A percentile compares a stretch with the other conserved stretches of the same genome.
phyloP scores from a whole-genome alignment of 352 stramenopile genomes.

The Globisporangium heterothallicum region DNA sequence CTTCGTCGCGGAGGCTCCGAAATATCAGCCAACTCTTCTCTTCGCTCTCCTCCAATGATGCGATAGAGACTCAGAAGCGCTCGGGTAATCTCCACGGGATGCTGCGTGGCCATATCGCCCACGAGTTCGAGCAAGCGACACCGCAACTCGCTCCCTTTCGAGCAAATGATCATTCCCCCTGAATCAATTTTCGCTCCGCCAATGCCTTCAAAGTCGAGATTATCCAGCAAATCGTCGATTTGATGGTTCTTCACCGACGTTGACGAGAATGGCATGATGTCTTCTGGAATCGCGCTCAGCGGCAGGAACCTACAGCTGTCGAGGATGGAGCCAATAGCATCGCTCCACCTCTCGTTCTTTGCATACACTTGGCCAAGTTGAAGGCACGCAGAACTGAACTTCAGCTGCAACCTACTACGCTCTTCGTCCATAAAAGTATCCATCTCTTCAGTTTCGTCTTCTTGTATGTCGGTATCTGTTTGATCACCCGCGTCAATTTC shows the following conservation, averaged over 20 bases:
- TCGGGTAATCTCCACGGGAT: constrained; percentile 13
- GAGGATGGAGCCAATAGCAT: constrained; percentile 33
- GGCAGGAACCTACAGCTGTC: constrained; percentile 47
- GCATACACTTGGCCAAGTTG: constrained; percentile 45
- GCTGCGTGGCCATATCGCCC: constrained; percentile 64
- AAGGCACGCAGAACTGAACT: constrained; percentile 68
- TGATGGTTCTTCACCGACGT: constrained; percentile 11
- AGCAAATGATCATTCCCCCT: constrained; percentile 30
- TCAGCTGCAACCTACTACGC: constrained; percentile 58
- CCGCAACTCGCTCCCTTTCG: constrained; percentile 44
- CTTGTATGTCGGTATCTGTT: constrained; percentile 11
- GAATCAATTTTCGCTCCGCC: constrained; percentile 7
- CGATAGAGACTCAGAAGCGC: constrained; percentile 33
- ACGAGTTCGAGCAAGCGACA: constrained; percentile 59
- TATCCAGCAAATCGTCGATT: constrained; percentile 41
- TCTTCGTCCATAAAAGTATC: constrained; percentile 77
- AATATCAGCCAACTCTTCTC: constrained; percentile 15
- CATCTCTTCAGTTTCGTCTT: constrained; percentile 35
- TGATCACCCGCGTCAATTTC: constrained; percentile 6
- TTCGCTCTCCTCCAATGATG: constrained; percentile 42
- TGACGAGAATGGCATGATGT: constrained; percentile 20
- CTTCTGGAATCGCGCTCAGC: constrained; percentile 25
- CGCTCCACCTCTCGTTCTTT: constrained; percentile 27
- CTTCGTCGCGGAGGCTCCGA: not conserved
- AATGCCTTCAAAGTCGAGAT: constrained; percentile 70